Percentiles rank a stretch among this genome's conserved stretches.
These are phyloP conservation scores for Aspergillus latus DNA, from an alignment of 2,329 filamentous ascomycete genomes.

Conservation along the genomic window DNA sequence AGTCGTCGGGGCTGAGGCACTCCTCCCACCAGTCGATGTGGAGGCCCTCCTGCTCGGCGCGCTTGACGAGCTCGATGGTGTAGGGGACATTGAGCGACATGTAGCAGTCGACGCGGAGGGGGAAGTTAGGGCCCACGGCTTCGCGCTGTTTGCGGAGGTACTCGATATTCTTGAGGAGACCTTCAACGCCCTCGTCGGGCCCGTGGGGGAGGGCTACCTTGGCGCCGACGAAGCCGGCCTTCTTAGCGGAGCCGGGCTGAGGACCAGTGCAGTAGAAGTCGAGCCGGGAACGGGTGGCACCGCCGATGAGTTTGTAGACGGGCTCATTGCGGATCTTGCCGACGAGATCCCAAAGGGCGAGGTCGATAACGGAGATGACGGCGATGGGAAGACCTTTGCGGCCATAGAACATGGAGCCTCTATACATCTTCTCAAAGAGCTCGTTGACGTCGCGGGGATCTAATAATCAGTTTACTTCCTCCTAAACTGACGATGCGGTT, in stretches of 20 bases:
- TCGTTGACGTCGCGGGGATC: conserved; percentile 90
- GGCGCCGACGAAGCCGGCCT: conserved; percentile 85
- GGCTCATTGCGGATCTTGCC: conserved; percentile 91
- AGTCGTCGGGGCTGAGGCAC: conserved; percentile 86
- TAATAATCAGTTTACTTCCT: conserved; percentile 25
- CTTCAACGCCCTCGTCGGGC: conserved; percentile 79
- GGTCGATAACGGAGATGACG: conserved; percentile 90
- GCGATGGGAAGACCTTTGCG: conserved; percentile 87
- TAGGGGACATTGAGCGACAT: conserved; percentile 94
- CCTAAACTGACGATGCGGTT: not conserved
- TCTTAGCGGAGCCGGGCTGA: conserved; percentile 74
- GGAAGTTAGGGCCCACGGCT: conserved; percentile 83
- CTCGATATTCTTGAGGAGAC: conserved; percentile 84
- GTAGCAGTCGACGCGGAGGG: conserved; percentile 94
- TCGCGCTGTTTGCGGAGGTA: conserved; percentile 83
- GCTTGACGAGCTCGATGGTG: conserved; percentile 86
- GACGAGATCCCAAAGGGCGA: conserved; percentile 88
- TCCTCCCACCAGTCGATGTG: conserved; percentile 98
- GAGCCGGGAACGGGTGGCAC: conserved; percentile 77
- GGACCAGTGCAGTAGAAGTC: conserved; percentile 96
- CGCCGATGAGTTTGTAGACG: conserved; percentile 91
- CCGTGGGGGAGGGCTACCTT: conserved; percentile 90
- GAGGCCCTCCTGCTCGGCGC: conserved; percentile 73
- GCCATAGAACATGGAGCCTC: conserved; percentile 93
- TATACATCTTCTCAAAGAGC: conserved; percentile 95